phyloP scores from a whole-genome alignment of 2,329 filamentous ascomycete species.

The Penicillium sp. region DNA sequence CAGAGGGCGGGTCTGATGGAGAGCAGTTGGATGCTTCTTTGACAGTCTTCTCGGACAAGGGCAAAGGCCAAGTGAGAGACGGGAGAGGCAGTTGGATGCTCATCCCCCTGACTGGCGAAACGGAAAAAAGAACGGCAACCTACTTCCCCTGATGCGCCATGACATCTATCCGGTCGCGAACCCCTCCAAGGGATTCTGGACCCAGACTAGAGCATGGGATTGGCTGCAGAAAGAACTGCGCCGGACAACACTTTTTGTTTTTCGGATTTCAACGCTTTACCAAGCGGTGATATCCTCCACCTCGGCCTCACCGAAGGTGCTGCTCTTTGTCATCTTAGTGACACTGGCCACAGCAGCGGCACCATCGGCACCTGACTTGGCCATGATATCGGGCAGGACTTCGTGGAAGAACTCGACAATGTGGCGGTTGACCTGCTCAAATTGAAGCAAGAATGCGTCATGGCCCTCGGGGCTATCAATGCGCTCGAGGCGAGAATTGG shows the following conservation, averaged over 20 bases:
- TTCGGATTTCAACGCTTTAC: slow-evolving; percentile 48
- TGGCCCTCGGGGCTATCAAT: slow-evolving; percentile 96
- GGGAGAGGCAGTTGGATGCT: slow-evolving; percentile 42
- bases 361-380: slow-evolving; percentile 51
- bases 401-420: slow-evolving; percentile 80
- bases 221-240: slow-evolving; percentile 27
- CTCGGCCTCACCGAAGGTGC: slow-evolving; percentile 92
- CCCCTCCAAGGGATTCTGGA: neutral
- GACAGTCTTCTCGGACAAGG: slow-evolving; percentile 32
- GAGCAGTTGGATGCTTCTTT: slow-evolving; percentile 46
- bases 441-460: slow-evolving; percentile 93
- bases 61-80: slow-evolving; percentile 22
- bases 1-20: slow-evolving; percentile 34
- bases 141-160: slow-evolving; percentile 29
- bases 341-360: slow-evolving; percentile 50
- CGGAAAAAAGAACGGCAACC: slow-evolving; percentile 34
- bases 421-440: slow-evolving; percentile 92
- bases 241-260: slow-evolving; percentile 15
- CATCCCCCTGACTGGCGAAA: slow-evolving; percentile 39
- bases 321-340: slow-evolving; percentile 73
- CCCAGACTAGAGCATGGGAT: slow-evolving; percentile 18
- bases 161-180: slow-evolving; percentile 10
- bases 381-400: slow-evolving; percentile 86
- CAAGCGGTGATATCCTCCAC: slow-evolving; percentile 95
- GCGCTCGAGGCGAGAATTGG: slow-evolving; percentile 71